These are phyloP conservation scores for Mucor racemosus DNA, from an alignment of 371 early-diverging fungal species.

Conservation along the genomic window DNA sequence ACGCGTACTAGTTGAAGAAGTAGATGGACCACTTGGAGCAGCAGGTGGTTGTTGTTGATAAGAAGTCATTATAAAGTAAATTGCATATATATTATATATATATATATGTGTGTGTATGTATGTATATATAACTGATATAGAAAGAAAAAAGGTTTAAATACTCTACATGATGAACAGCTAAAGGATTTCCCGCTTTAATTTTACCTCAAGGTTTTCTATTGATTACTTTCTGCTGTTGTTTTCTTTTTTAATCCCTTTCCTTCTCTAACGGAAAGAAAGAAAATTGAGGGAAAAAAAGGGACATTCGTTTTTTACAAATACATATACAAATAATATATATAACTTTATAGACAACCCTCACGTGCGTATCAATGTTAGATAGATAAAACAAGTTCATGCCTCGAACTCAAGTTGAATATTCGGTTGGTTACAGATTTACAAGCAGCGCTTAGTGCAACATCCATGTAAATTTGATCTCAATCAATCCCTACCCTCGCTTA, in stretches of 20 bases:
- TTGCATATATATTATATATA: too few relatives aligned
- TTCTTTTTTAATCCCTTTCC: neutral
- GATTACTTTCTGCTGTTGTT: neutral
- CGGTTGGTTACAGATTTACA: too few relatives aligned
- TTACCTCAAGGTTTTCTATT: neutral
- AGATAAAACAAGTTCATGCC: neutral
- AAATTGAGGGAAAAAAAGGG: neutral
- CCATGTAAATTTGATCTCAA: neutral
- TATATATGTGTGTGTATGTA: too few relatives aligned
- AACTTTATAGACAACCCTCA: slow-evolving; percentile 5
- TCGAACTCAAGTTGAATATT: neutral
- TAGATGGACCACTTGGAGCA: slow-evolving; percentile 17
- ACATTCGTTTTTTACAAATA: neutral
- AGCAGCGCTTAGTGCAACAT: too few relatives aligned
- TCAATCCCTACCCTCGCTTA: neutral
- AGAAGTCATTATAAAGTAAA: slow-evolving; percentile 17
- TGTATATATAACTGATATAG: too few relatives aligned
- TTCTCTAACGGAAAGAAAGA: slow-evolving; percentile 8
- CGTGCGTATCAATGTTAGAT: neutral
- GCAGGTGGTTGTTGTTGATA: slow-evolving; percentile 10
- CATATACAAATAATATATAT: too few relatives aligned
- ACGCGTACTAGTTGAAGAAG: slow-evolving; percentile 29
- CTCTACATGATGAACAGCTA: too few relatives aligned
- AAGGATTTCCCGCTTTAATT: neutral
- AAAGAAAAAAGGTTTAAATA: too few relatives aligned